Percentiles rank a stretch among this genome's conserved stretches.
Evolutionary conservation across 306 rosid genomes (phyloP).

Genomic region (Carpinus viminea): DNA sequence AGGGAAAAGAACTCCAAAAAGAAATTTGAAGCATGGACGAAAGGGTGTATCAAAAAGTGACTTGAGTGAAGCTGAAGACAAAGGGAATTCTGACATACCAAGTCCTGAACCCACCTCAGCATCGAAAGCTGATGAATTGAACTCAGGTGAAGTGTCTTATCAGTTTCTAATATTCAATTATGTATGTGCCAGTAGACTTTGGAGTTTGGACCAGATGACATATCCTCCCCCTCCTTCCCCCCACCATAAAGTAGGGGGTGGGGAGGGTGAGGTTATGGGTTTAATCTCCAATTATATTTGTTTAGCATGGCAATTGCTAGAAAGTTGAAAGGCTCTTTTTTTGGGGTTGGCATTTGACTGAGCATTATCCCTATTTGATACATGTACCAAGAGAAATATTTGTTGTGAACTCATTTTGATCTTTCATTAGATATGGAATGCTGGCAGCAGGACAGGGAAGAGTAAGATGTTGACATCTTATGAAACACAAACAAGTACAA

Average conservation of each 20-base stretch:
- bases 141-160: constrained; percentile 58
- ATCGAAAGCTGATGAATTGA: constrained; percentile 49
- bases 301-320: neutral
- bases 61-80: constrained; percentile 50
- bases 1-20: constrained; percentile 62
- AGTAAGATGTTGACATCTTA: neutral
- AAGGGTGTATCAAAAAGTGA: constrained; percentile 42
- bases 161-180: constrained; percentile 6
- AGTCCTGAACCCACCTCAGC: constrained; percentile 43
- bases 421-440: neutral
- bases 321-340: neutral
- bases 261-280: neutral
- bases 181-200: neutral
- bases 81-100: constrained; percentile 60
- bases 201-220: constrained; percentile 4
- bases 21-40: constrained; percentile 40
- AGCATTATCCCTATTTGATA: neutral
- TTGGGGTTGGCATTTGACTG: neutral
- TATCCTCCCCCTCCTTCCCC: no score
- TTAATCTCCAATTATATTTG: neutral
- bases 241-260: neutral
- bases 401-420: neutral
- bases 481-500: neutral
- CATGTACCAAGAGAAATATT: neutral
- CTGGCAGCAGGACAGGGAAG: neutral